These are phyloP conservation scores for Chlorella sorokiniana DNA, from an alignment of 139 green algal species.

Conservation along the genomic window DNA sequence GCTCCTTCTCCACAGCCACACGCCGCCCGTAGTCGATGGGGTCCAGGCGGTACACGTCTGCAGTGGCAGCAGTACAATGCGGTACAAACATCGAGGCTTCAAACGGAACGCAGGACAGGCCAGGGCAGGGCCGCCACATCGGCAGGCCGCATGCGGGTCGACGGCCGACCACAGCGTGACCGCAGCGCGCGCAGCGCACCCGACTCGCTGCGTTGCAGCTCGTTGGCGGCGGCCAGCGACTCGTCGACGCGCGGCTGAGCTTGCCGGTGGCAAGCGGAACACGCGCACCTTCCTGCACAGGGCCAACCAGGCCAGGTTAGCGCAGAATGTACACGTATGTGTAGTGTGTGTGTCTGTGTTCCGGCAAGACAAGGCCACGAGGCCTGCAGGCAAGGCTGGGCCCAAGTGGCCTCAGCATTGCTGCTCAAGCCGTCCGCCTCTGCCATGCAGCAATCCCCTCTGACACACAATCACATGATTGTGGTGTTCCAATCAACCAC, in stretches of 20 bases:
- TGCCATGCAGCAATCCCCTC: too few relatives aligned
- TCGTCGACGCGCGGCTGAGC: slow-evolving; percentile 86
- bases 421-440: too few relatives aligned
- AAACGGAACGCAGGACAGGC: too few relatives aligned
- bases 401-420: too few relatives aligned
- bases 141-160: not conserved
- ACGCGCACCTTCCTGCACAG: slow-evolving; percentile 78
- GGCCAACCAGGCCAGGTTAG: not conserved
- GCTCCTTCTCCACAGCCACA: slow-evolving; percentile 64
- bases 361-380: too few relatives aligned
- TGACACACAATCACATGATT: too few relatives aligned
- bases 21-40: slow-evolving; percentile 92
- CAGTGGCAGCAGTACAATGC: not conserved
- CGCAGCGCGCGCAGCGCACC: not conserved
- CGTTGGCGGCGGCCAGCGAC: slow-evolving; percentile 76
- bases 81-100: too few relatives aligned
- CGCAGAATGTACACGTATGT: not conserved
- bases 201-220: slow-evolving; percentile 75
- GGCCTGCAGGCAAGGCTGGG: too few relatives aligned
- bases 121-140: not conserved
- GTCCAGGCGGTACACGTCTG: slow-evolving; percentile 75
- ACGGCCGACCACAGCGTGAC: too few relatives aligned
- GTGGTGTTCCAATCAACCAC: too few relatives aligned
- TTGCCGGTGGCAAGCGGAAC: slow-evolving; percentile 87
- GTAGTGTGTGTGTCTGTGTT: not conserved